Percentiles rank a stretch among this genome's conserved stretches.
These are phyloP conservation scores for Suillus discolor DNA, from an alignment of 768 basidiomycete genomes.

Conservation along the genomic window DNA sequence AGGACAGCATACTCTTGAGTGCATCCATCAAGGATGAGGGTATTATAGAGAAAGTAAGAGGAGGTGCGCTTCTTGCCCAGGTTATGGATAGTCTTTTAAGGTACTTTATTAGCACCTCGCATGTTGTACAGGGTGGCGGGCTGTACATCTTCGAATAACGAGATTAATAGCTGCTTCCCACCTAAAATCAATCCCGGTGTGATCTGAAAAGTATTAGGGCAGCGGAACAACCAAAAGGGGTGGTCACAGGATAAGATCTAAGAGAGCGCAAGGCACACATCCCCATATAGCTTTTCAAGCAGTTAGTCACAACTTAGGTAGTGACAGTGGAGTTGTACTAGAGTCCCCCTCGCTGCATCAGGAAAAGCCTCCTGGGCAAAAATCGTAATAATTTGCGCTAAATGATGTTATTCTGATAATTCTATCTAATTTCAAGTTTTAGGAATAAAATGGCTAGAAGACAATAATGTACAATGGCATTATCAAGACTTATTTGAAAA, in stretches of 20 bases:
- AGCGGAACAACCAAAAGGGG: slow-evolving; percentile 22
- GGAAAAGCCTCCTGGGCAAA: too few species aligned
- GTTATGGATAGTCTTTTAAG: slow-evolving; percentile 41
- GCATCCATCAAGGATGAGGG: slow-evolving; percentile 56
- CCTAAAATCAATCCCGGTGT: slow-evolving; percentile 20
- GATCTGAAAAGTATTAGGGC: slow-evolving; percentile 19
- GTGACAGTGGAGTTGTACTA: too few species aligned
- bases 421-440: too few species aligned
- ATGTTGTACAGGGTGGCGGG: slow-evolving; percentile 33
- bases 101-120: slow-evolving; percentile 33
- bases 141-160: slow-evolving; percentile 19
- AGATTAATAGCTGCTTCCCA: slow-evolving; percentile 31
- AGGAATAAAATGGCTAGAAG: too few species aligned
- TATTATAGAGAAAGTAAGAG: slow-evolving; percentile 28
- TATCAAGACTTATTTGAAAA: too few species aligned
- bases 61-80: slow-evolving; percentile 34
- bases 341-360: too few species aligned
- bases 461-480: too few species aligned
- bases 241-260: slow-evolving; percentile 7
- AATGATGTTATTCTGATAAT: too few species aligned
- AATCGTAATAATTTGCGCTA: too few species aligned
- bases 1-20: slow-evolving; percentile 71
- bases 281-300: too few species aligned
- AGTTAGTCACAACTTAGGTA: too few species aligned
- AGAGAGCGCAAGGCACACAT: background rate